Conservation (phyloP, 2,329 filamentous ascomycete species). For the Colletotrichum zoysiae region DNA sequence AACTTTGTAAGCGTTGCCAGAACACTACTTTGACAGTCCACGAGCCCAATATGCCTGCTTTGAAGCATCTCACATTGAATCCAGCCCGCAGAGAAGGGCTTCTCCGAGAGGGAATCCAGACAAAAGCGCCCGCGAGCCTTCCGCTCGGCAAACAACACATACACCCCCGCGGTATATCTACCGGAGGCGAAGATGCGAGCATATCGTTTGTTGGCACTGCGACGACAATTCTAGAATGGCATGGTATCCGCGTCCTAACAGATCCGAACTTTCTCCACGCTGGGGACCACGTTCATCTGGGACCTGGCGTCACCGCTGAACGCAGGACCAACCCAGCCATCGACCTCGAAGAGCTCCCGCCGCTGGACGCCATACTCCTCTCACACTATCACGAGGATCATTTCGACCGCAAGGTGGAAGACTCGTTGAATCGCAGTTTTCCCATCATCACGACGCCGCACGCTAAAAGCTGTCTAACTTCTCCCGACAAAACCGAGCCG, state of each 20-base stretch:
- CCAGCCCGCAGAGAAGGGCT: not conserved
- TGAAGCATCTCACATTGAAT: not conserved
- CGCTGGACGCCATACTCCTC: conserved; percentile 70
- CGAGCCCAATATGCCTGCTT: not conserved
- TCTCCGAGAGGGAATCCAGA: not conserved
- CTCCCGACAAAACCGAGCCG: conserved; percentile 58
- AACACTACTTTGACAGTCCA: not conserved
- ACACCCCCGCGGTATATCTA: not conserved
- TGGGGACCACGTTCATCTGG: conserved; percentile 75
- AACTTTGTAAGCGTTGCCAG: not conserved
- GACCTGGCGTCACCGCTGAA: conserved; percentile 69
- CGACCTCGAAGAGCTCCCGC: conserved; percentile 69
- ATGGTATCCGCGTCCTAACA: conserved; percentile 65
- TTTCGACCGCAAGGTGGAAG: conserved; percentile 57
- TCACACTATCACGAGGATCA: conserved; percentile 73
- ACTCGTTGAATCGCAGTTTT: conserved; percentile 60
- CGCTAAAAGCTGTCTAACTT: conserved; percentile 65
- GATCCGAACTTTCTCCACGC: conserved; percentile 75
- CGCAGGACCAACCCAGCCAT: conserved; percentile 71
- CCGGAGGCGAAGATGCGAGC: conserved; percentile 44
- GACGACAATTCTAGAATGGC: conserved; percentile 68
- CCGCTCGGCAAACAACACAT: not conserved
- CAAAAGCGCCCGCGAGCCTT: not conserved
- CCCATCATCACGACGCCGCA: conserved; percentile 74
- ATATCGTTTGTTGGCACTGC: conserved; percentile 69